phyloP scores from a whole-genome alignment of 2,329 filamentous ascomycete genomes.

The Colletotrichum nymphaeae region DNA sequence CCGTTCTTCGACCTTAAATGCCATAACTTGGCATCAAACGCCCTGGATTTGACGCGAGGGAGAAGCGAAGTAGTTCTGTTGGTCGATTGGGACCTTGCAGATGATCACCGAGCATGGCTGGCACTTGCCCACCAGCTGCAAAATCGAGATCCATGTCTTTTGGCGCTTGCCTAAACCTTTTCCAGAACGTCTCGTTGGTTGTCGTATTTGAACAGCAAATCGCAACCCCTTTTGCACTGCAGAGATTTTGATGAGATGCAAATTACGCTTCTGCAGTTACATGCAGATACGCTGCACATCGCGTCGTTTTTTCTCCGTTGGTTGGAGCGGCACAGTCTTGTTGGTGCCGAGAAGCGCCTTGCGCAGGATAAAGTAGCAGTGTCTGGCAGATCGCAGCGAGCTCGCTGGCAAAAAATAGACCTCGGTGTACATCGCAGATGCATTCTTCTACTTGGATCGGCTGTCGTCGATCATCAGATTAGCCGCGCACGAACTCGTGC shows the following conservation, averaged over 20 bases:
- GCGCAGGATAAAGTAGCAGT: neutral
- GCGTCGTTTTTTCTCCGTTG: neutral
- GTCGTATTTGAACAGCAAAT: neutral
- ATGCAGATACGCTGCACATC: conserved; percentile 8
- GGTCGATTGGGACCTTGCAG: neutral
- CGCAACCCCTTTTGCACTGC: conserved; percentile 25
- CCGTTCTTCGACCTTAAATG: neutral
- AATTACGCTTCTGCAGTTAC: conserved; percentile 35
- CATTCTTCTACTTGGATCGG: neutral
- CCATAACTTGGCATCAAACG: neutral
- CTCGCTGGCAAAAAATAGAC: neutral
- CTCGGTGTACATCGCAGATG: neutral
- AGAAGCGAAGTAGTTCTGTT: neutral
- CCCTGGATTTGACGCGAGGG: conserved; percentile 3
- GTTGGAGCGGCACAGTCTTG: conserved; percentile 6
- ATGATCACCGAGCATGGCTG: neutral
- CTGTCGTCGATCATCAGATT: neutral
- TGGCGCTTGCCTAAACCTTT: neutral
- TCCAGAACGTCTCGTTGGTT: neutral
- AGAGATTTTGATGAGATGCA: conserved; percentile 23
- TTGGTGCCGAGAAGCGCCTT: neutral
- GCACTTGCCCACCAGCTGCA: conserved; percentile 1
- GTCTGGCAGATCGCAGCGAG: neutral
- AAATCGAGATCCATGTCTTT: conserved; percentile 10
- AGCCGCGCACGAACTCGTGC: neutral